Base-by-base conservation (phyloP, 2,329 filamentous ascomycete species). In the Talaromyces sp. region DNA sequence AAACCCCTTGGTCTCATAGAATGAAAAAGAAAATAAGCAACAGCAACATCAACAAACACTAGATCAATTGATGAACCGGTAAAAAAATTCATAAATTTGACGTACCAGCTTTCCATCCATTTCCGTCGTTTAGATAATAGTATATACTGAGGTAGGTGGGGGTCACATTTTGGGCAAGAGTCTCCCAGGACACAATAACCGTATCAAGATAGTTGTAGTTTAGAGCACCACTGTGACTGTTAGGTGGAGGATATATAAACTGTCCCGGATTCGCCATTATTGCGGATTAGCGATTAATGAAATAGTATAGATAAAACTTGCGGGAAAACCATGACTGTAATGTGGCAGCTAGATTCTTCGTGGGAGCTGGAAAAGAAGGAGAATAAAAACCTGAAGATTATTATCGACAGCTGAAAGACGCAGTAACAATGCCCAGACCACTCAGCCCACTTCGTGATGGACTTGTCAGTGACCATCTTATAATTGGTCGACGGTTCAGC, bases 191-290 rank as follows among this genome's bases (percentile, higher is more conserved):
- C 15, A 61, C 59, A 3, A 57, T 28, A 2, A 61, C 59, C 10
- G 47, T 54, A 27, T 61, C 59, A 11, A 56, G 47, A 36, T 57
- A 57, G 27, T 61, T 61, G 51, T 57, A 61, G 10, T 42, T 32
- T 17, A 32, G 22, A 3, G 28, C 28, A 7, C 15, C 33, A 9
- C 22, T 32, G 5, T 54, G 25, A 10, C 55, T 33, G 15, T 58
- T 49, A 22, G 59, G 49, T 15, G 59, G 55, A n/a, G 59, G 59
- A 28, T 61, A 61, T 55, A 47, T 49, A 51, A 61, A 61, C 17
- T 61, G 47, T 19, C 59, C 59, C 1, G 36, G 19, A 13, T 51
- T 51, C 44, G 15, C 44, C 36, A 39, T 39, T n/a, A 39, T 39
- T 39, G 36, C 17, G 15, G 36, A 39, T 39, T 17, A 39, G 8